Percentiles rank a stretch among this genome's conserved stretches.
Conservation (phyloP, 495 filamentous ascomycete genomes). For the Trichoderma reesei region DNA sequence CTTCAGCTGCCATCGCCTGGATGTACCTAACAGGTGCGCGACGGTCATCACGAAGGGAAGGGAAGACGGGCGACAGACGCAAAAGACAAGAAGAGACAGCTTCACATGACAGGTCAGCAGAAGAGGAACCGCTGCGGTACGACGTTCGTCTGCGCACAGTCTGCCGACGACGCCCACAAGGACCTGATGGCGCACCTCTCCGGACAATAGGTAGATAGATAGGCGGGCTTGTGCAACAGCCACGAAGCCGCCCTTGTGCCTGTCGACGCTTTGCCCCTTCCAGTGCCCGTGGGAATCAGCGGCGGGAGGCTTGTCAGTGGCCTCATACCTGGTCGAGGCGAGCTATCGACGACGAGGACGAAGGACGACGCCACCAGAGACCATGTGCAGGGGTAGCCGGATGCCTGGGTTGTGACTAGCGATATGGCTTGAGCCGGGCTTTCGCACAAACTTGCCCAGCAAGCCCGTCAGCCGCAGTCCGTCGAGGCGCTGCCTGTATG, state of each 20-base stretch:
- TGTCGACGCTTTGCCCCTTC: background rate
- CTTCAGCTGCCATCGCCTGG: background rate
- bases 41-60: too few species aligned
- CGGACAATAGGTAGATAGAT: too few species aligned
- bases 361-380: background rate
- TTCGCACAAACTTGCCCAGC: background rate
- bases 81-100: background rate
- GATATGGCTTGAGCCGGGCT: background rate
- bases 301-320: background rate
- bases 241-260: background rate
- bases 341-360: background rate
- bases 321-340: too few species aligned
- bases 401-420: background rate
- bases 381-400: background rate
- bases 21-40: too few species aligned
- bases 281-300: background rate
- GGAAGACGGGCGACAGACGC: background rate
- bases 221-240: background rate
- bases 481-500: background rate
- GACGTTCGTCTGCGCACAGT: too few species aligned
- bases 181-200: too few species aligned
- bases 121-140: too few species aligned
- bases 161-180: too few species aligned
- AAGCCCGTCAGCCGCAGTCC: conserved; percentile 4
- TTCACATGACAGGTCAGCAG: too few species aligned